Base-by-base conservation (phyloP, 2,329 filamentous ascomycete genomes). In the Trichothecium sympodiale region DNA sequence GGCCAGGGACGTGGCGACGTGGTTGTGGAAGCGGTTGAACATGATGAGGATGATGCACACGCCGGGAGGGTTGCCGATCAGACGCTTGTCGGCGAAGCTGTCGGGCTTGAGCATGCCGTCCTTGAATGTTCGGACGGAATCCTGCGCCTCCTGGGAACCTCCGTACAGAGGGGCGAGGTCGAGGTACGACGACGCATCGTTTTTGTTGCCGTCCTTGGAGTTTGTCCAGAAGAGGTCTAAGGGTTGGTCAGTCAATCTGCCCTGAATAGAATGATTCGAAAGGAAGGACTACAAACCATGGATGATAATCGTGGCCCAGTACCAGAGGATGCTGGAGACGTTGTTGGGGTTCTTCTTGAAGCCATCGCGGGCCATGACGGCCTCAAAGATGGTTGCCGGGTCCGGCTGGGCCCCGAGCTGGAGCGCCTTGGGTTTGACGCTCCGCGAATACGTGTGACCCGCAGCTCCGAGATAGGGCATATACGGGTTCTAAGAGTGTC, bases 1-100 rank as follows among this genome's bases (percentile, higher is more conserved):
- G 0, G 83, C 83, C 14, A 95, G 64, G 41, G 89, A 81, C 36
- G 77, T 72, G 2, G 83, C 87, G 0, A 87, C 75, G 44, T 91
- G 71, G 58, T 96, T 95, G 59, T 95, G 89, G 59, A 93, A 93
- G 17, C 78, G 72, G 48, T 80, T 81, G 59, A 86, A 80, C 81
- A 87, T 85, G 55, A 88, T 69, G 18, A 88, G 59, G 3, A 88
- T 49, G 4, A 83, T 77, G 38, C 75, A 71, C 4, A 83, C 80
- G 10, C 81, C 80, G 0, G 83, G 79, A 0, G 83, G 83, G 48
- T 83, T 79, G 8, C 74, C 79, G 17, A 80, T 57, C 3, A 87
- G 61, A 36, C 83, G 69, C 55, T 77, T 77, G 49, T 86, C 80
- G 3, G 79, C 74, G 44, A 82, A 88, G 7, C 66, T 64, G 46